These are phyloP conservation scores for Cercospora sesami DNA, from an alignment of 2,329 filamentous ascomycete species.

Conservation along the genomic window DNA sequence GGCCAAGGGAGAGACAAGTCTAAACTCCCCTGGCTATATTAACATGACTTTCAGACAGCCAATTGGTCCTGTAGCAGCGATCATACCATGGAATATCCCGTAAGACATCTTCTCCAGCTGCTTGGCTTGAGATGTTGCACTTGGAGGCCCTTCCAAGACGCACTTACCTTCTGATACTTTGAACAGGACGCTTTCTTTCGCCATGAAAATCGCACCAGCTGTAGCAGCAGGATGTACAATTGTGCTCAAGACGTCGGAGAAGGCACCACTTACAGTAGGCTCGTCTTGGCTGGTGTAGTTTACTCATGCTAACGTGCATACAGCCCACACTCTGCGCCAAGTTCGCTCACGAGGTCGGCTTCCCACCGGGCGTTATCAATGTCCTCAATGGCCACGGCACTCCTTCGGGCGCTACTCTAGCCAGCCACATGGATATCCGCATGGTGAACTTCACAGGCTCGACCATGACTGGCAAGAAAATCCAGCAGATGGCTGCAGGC, in stretches of 20 bases:
- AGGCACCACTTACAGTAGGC: conserved; percentile 17
- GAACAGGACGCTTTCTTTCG: conserved; percentile 62
- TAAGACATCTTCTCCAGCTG: background rate
- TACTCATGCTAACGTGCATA: background rate
- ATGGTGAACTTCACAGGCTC: conserved; percentile 78
- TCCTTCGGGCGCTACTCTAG: conserved; percentile 66
- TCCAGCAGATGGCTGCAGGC: conserved; percentile 34
- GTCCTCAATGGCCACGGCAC: conserved; percentile 60
- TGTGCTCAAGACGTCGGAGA: conserved; percentile 47
- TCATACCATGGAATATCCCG: conserved; percentile 83
- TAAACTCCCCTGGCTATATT: conserved; percentile 53
- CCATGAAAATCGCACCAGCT: conserved; percentile 72
- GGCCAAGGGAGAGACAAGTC: conserved; percentile 47
- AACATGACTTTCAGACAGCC: conserved; percentile 42
- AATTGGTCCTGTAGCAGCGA: conserved; percentile 48
- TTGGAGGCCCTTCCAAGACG: no score
- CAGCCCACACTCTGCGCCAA: conserved; percentile 28
- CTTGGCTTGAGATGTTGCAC: no score
- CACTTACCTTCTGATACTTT: background rate
- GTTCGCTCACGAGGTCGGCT: conserved; percentile 60
- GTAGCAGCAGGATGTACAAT: conserved; percentile 57
- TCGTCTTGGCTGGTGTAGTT: background rate
- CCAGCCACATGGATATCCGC: conserved; percentile 65
- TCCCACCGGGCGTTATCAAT: conserved; percentile 74
- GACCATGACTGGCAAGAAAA: conserved; percentile 59